A percentile compares a stretch with the other conserved stretches of the same genome.
Evolutionary conservation across 2,329 filamentous ascomycete species (phyloP).

Genomic region (Trichoderma semiorbis): DNA sequence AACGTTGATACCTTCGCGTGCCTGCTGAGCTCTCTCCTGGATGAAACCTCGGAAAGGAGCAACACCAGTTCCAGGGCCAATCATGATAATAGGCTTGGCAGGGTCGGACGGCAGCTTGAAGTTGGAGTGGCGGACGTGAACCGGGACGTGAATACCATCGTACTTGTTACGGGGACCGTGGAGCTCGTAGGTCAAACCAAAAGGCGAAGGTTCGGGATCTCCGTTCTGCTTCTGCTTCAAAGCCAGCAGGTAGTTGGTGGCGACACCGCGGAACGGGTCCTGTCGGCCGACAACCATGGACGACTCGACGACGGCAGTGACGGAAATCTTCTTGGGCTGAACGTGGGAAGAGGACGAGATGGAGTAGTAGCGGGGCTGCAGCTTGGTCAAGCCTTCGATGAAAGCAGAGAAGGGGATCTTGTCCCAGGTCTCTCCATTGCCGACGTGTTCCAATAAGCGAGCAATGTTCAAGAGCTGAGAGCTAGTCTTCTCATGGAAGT

Average conservation of each 20-base stretch:
- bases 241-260: slow-evolving; percentile 93
- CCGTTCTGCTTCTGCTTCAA: slow-evolving; percentile 96
- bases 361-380: slow-evolving; percentile 98
- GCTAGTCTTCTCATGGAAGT: slow-evolving; percentile 83
- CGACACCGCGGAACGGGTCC: slow-evolving; percentile 84
- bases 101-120: slow-evolving; percentile 98
- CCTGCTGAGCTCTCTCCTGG: slow-evolving; percentile 85
- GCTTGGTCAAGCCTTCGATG: slow-evolving; percentile 89
- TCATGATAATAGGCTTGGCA: slow-evolving; percentile 89
- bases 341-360: slow-evolving; percentile 96
- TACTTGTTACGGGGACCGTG: slow-evolving; percentile 94
- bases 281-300: slow-evolving; percentile 72
- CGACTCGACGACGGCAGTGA: slow-evolving; percentile 92
- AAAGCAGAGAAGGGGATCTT: slow-evolving; percentile 90
- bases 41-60: slow-evolving; percentile 95
- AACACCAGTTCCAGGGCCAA: slow-evolving; percentile 93
- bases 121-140: slow-evolving; percentile 96
- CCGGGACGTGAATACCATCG: slow-evolving; percentile 88
- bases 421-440: slow-evolving; percentile 72
- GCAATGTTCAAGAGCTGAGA: slow-evolving; percentile 85
- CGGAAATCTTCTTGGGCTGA: slow-evolving; percentile 90
- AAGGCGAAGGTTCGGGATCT: slow-evolving; percentile 74
- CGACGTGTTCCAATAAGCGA: slow-evolving; percentile 71
- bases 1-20: slow-evolving; percentile 73
- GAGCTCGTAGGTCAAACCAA: slow-evolving; percentile 82